phyloP scores from a whole-genome alignment of 163 green algal genomes.

The Scenedesmus sp. region DNA sequence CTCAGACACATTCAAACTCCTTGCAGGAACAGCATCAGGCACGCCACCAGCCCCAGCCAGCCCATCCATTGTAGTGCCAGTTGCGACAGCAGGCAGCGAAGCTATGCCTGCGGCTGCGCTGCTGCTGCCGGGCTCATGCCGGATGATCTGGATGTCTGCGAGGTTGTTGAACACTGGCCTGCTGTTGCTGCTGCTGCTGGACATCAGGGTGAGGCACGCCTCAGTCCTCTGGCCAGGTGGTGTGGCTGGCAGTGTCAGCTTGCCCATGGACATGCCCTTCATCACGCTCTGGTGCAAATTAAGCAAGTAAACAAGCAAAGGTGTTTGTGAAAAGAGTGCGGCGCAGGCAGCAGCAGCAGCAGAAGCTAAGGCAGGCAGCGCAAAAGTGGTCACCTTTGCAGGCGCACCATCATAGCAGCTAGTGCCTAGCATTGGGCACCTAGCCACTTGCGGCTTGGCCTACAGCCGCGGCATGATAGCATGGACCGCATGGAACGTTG shows the following conservation, averaged over 20 bases:
- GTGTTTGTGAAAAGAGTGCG: neutral
- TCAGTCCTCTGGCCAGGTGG: neutral
- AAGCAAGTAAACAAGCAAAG: neutral
- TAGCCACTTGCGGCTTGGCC: neutral
- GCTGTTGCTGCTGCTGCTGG: neutral
- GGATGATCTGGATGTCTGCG: constrained; percentile 13
- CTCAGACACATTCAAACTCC: neutral
- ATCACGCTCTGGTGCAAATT: neutral
- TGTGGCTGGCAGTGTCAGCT: neutral
- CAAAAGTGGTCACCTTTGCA: no score
- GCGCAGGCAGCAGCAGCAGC: no score
- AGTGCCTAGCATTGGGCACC: neutral
- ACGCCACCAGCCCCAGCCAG: neutral
- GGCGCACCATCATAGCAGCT: neutral
- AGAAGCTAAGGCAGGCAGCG: no score
- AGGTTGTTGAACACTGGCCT: neutral
- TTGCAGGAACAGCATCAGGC: constrained; percentile 2
- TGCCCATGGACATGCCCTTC: neutral
- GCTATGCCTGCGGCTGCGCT: neutral
- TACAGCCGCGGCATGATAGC: neutral
- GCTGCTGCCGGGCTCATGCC: neutral
- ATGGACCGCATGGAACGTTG: neutral
- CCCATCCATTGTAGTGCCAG: neutral
- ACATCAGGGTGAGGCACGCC: neutral
- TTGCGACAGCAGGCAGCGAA: neutral